Base-by-base conservation (phyloP, 2,329 filamentous ascomycete species). In the Acrocalymma vagum region DNA sequence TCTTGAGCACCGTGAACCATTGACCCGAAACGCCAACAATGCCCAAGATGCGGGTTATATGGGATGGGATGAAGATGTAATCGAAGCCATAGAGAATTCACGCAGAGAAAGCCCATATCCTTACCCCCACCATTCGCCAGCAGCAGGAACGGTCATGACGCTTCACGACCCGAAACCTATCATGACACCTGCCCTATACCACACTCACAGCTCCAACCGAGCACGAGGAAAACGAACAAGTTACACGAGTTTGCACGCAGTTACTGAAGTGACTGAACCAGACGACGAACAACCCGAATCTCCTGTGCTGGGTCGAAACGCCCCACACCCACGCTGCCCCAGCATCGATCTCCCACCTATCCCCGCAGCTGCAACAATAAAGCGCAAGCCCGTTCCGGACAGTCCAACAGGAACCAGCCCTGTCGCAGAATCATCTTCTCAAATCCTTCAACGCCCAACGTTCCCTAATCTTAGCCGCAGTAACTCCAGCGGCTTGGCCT, bases 121-220 rank as follows among this genome's bases (percentile, higher is more conserved):
- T n/a, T n/a, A n/a, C n/a, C n/a, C 22, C 25, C 29, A 45, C 21
- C 25, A 35, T 29, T 29, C 49, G 7, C 47, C 55, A 18, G 30
- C 29, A 18, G 26, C 38, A 5, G 5, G 31, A n/a, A 25, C 24
- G 9, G 34, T 25, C 9, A 51, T 50, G 44, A 22, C 38, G 9
- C 51, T 53, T 45, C 45, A 55, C 7, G 45, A 60, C 20, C 17
- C 48, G 9, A 42, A 42, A 14, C 60, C 63, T 2, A 48, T 63
- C 21, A 50, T 62, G 27, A 52, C 58, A 3, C 59, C 63, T 3
- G 53, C 51, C 2, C 41, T 67, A 6, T 58, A 53, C 26, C 63
- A 67, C 30, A 67, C 63, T 15, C 65, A 69, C 29, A 62, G 55
- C 28, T 68, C 64, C 6, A 67, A 63, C 28, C 57, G 63, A 7